Evolutionary conservation across 352 stramenopile genomes (phyloP), one percentile per base, ranked within the genome.

Genomic region (Globisporangium paroecandrum): DNA sequence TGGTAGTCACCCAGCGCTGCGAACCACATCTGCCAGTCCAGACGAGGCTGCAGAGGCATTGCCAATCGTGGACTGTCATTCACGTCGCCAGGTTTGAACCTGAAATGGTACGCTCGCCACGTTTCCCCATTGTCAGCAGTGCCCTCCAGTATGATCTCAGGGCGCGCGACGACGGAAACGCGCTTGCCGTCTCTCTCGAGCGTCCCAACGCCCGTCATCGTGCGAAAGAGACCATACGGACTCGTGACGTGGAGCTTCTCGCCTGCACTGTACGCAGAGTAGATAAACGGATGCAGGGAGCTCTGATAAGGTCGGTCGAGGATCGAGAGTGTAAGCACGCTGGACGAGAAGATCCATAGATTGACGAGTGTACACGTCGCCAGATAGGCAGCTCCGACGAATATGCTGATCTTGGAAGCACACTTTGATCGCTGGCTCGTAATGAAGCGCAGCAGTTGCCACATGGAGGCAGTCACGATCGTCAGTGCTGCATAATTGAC

Each of bases 1-100:
- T 96, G 78, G 66, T 96, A 95, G 38, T 76, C 77, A 0, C 81
- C 81, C 3, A 98, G 68, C 0, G 93, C 90, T 8, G 90, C 94
- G 73, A 98, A 98, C 89, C 91, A 97, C 90, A 98, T 95, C 70
- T 96, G 88, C 91, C 93, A 98, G 62, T 98, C 93, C 43, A 98
- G 74, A 57, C 92, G 79, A 20, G 91, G 90, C 20, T 87, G 76
- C 49, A 86, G 76, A 9, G 81, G 81, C 18, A 73, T 70, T n/a
- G 71, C 69, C 2, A 83, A 10, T 5, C 65, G 64, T 68, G 91
- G 81, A 9, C 65, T 38, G 0, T 36, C 47, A 43, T 55, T 41
- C 29, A 85, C 68, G 36, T 87, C 75, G 6, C 88, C 87, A 2
- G 94, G 94, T 65, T 98, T 98, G 76, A 88, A 97, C 38, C 73